These are phyloP conservation scores for Apiotrichum brassicae DNA, from an alignment of 1,284 basidiomycete genomes.

Conservation along the genomic window DNA sequence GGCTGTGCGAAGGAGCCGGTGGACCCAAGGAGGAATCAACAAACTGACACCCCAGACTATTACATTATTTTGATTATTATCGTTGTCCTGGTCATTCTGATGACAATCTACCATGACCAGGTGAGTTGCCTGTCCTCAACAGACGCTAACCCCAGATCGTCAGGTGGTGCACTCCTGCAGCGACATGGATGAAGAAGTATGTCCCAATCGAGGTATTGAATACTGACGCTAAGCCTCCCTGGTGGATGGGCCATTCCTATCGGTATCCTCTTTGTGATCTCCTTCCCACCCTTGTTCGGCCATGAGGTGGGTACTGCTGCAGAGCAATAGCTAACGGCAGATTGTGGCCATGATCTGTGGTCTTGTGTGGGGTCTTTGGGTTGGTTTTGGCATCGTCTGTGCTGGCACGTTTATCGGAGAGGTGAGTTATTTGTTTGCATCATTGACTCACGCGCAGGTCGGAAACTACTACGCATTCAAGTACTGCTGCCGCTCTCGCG, in stretches of 20 bases:
- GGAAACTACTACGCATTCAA: constrained; percentile 45
- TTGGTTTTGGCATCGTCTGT: constrained; percentile 41
- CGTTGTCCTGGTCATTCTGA: constrained; percentile 53
- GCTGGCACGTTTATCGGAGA: constrained; percentile 41
- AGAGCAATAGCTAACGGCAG: constrained; percentile 14
- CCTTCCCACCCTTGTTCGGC: constrained; percentile 45
- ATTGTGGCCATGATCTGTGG: constrained; percentile 42
- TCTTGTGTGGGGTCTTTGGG: constrained; percentile 43
- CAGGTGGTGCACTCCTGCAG: constrained; percentile 58
- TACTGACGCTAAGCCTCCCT: constrained; percentile 35
- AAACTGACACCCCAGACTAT: constrained; percentile 50
- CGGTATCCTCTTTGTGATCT: constrained; percentile 51
- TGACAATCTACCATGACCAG: constrained; percentile 58
- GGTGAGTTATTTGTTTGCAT: neutral
- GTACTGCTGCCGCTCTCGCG: constrained; percentile 54
- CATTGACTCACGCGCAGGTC: constrained; percentile 1
- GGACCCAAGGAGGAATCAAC: neutral
- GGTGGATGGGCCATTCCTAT: constrained; percentile 78
- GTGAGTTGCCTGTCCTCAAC: constrained; percentile 15
- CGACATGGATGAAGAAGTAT: constrained; percentile 58
- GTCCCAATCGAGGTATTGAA: constrained; percentile 34
- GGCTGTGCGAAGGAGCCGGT: no score
- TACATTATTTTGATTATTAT: constrained; percentile 44
- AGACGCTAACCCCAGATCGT: constrained; percentile 55
- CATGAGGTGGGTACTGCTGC: constrained; percentile 29